Evolutionary conservation across 2,329 filamentous ascomycete species (phyloP), one percentile per base, ranked within the genome.

Genomic region (Trichoderma sp.): DNA sequence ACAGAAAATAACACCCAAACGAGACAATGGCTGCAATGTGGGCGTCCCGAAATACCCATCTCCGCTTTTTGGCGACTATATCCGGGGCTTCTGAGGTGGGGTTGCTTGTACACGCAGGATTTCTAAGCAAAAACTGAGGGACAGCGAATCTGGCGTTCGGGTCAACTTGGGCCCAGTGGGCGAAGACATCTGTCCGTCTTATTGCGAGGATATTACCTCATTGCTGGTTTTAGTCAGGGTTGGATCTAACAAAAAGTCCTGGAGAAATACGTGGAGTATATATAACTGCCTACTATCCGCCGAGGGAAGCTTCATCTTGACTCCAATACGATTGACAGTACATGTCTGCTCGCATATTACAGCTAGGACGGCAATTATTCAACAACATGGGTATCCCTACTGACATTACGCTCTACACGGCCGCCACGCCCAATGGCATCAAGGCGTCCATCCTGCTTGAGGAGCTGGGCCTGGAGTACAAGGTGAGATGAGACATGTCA

Each of bases 401-500:
- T 6, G 85, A 92, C 76, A 94, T 97, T 77, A 92, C 90, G 57
- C 88, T 97, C 34, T 97, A 96, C 84, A 97, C 94, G 13, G 86
- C 88, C 13, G 88, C 90, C 78, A 97, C 95, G 66, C 93, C 95
- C 59, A 97, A 97, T 82, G 94, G 94, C 74, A 92, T 96, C 86
- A 97, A 97, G 81, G 88, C 93, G 73, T 94, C 93, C 71, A 97
- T 97, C 75, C 87, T 93, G 11, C 84, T 98, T 17, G 94, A 97
- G 82, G 94, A 97, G 83, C 87, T 97, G 5, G 91, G 91, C 75
- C 84, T 97, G 53, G 88, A 91, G n/a, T 97, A 97, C 84, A 90
- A 94, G 82, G 88, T 90, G 67, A 58, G 71, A 15, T 90, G 67
- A 58, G 71, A 15, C 36, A 20, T 50, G 47, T 17, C 15, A 43